A percentile compares a stretch with the other conserved stretches of the same genome.
Evolutionary conservation across 1,139 yeast genomes (phyloP).

Genomic region (Yamadazyma diospyri): DNA sequence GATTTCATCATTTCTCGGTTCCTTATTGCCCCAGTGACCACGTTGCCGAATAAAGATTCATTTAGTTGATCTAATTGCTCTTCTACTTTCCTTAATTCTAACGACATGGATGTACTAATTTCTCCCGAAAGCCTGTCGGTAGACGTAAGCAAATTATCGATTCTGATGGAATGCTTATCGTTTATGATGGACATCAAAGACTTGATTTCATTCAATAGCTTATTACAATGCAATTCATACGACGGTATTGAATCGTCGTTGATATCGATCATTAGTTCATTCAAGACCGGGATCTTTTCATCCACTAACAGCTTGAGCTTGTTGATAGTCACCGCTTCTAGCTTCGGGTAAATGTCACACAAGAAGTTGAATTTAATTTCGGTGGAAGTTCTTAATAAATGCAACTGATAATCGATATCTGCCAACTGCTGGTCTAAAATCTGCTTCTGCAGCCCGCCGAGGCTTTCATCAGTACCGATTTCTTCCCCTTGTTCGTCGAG

Average conservation of each 20-base stretch:
- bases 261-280: slow-evolving; percentile 24
- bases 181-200: slow-evolving; percentile 37
- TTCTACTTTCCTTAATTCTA: slow-evolving; percentile 66
- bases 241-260: slow-evolving; percentile 36
- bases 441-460: not conserved
- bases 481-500: not conserved
- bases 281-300: slow-evolving; percentile 22
- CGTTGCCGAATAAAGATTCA: slow-evolving; percentile 26
- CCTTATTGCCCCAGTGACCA: slow-evolving; percentile 25
- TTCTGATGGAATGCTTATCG: slow-evolving; percentile 44
- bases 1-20: slow-evolving; percentile 17
- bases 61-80: slow-evolving; percentile 64
- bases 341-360: slow-evolving; percentile 27
- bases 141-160: slow-evolving; percentile 64
- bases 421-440: slow-evolving; percentile 7
- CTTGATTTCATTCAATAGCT: slow-evolving; percentile 33
- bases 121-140: slow-evolving; percentile 81
- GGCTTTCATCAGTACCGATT: not conserved
- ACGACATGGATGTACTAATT: slow-evolving; percentile 73
- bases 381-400: slow-evolving; percentile 17
- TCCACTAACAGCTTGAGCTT: slow-evolving; percentile 22
- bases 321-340: slow-evolving; percentile 18
- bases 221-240: slow-evolving; percentile 32
- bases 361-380: slow-evolving; percentile 25
- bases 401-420: slow-evolving; percentile 9